Evolutionary conservation across 176 grass and related monocot species (phyloP).

Genomic region (Oryza glumipatula): DNA sequence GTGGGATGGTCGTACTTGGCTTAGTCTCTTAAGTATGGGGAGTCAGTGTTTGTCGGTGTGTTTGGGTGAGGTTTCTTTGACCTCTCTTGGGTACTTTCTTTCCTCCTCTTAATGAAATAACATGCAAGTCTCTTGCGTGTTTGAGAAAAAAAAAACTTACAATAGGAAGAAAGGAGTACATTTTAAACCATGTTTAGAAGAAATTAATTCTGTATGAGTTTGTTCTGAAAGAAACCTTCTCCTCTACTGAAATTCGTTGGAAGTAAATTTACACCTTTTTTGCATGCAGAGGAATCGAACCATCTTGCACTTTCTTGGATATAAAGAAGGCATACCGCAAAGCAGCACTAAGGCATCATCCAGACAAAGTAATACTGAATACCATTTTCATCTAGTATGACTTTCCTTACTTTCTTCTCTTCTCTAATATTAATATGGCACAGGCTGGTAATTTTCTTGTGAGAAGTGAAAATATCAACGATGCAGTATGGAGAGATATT

Average conservation of each 20-base stretch:
- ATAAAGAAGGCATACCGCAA: slow-evolving; percentile 89
- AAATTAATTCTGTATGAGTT: slow-evolving; percentile 21
- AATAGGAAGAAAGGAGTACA: slow-evolving; percentile 14
- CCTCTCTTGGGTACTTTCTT: too few species aligned
- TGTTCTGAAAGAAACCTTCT: slow-evolving; percentile 22
- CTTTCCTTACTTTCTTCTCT: slow-evolving; percentile 27
- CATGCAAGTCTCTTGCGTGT: too few species aligned
- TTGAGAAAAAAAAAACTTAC: neutral
- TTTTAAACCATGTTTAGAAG: slow-evolving; percentile 6
- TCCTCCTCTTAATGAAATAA: too few species aligned
- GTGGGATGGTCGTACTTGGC: too few species aligned
- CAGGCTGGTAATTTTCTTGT: slow-evolving; percentile 73
- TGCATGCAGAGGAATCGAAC: slow-evolving; percentile 71
- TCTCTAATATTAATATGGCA: slow-evolving; percentile 38
- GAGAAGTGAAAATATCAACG: slow-evolving; percentile 72
- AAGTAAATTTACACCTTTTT: slow-evolving; percentile 26
- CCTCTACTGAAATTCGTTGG: neutral
- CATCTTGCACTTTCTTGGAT: slow-evolving; percentile 66
- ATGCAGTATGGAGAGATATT: slow-evolving; percentile 59
- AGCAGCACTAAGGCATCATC: slow-evolving; percentile 88
- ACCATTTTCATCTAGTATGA: slow-evolving; percentile 29
- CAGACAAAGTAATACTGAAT: slow-evolving; percentile 66
- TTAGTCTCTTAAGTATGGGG: too few species aligned
- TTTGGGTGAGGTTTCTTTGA: too few species aligned
- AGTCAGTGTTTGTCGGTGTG: too few species aligned